Percentiles rank a stretch among this genome's conserved stretches.
phyloP scores from a whole-genome alignment of 2,329 filamentous ascomycete genomes.

The Scytalidium sp. region DNA sequence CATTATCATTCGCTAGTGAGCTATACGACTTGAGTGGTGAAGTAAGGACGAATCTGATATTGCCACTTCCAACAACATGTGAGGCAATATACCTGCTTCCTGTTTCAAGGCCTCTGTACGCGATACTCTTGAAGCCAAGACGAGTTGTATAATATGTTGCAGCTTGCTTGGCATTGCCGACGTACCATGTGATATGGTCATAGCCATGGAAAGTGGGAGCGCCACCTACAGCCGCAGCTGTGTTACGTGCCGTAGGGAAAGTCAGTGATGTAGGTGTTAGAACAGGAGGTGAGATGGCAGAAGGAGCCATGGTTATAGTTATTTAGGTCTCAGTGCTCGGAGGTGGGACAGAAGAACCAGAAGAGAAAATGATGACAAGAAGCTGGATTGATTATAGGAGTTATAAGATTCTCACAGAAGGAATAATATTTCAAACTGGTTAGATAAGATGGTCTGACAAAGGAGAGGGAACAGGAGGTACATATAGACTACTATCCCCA shows the following conservation, averaged over 20 bases:
- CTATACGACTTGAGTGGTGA: constrained; percentile 68
- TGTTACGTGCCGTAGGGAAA: constrained; percentile 38
- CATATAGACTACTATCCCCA: neutral
- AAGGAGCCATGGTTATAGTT: constrained; percentile 7
- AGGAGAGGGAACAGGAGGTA: neutral
- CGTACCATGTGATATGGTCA: constrained; percentile 93
- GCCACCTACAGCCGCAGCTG: constrained; percentile 51
- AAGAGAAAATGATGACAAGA: neutral
- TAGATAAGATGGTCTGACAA: neutral
- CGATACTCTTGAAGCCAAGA: constrained; percentile 80
- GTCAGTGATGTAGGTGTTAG: constrained; percentile 28
- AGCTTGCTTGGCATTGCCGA: constrained; percentile 94
- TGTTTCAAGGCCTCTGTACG: constrained; percentile 86
- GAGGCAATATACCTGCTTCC: constrained; percentile 78
- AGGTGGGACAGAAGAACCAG: neutral
- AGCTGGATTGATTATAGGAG: too few relatives aligned
- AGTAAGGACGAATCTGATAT: constrained; percentile 79
- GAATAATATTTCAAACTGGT: too few relatives aligned
- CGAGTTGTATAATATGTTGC: constrained; percentile 84
- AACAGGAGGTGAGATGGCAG: constrained; percentile 15
- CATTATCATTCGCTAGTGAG: constrained; percentile 54
- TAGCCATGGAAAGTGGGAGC: constrained; percentile 72
- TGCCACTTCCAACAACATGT: constrained; percentile 76
- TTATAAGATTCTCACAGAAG: too few relatives aligned
- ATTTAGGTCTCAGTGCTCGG: neutral